Base-by-base conservation (phyloP, 1,139 yeast species). In the Yamadazyma oceani region DNA sequence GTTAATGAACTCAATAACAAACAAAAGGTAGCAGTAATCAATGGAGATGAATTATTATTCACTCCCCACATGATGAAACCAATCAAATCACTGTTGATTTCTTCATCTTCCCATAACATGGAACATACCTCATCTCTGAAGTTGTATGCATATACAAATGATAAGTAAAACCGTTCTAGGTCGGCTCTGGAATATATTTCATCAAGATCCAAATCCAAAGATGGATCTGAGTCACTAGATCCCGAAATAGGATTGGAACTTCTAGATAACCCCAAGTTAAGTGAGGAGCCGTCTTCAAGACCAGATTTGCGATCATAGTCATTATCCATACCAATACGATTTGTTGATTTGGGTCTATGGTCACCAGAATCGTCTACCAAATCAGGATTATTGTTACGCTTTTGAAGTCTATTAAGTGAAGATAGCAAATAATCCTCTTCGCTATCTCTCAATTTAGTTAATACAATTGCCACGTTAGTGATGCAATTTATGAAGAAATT, bases 21-120 rank as follows among this genome's bases (percentile, higher is more conserved):
- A 46, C 92, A 81, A 51, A 84, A 89, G 0, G 96, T 77, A 0
- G 97, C 84, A 35, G 88, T 78, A 66, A 90, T 88, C 38, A 89
- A 67, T 5, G 94, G 83, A 11, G 92, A 86, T 1, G 75, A 67
- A 44, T 85, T 88, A 51, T 90, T 85, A 40, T 82, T 80, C 4
- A 94, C 73, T 0, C 95, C 95, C 97, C 97, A 90, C 32, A 77
- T 77, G 35, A 90, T 68, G 50, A 92, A 90, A 0, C 96, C 97
- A 50, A 79, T 73, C 10, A 68, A 50, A 36, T 69, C 73, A 38
- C 48, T 52, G 10, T 54, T 49, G 3, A 45, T 41, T 35, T 76
- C 82, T 14, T 81, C 75, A 42, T 85, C 87, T 2, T 67, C 62
- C 96, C 96, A 89, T 49, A 87, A 85, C n/a, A 66, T 61, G 1